phyloP scores from a whole-genome alignment of 2,329 filamentous ascomycete genomes.

The Ambrosiella xylebori region DNA sequence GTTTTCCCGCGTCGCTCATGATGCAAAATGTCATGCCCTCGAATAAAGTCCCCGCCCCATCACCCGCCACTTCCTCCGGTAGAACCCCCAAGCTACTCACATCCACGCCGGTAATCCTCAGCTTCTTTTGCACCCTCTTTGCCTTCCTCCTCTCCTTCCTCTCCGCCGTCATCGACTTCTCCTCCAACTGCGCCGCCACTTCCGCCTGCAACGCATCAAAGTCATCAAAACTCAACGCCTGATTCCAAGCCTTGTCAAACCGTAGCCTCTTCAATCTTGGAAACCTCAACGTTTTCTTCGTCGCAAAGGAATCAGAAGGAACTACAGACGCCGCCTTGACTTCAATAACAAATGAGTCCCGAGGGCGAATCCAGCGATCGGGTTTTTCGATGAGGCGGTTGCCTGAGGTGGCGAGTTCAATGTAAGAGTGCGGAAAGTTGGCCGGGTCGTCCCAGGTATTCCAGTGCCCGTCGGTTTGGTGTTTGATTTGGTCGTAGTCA shows the following conservation, averaged over 20 bases:
- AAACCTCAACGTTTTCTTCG: constrained; percentile 66
- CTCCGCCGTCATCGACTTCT: constrained; percentile 60
- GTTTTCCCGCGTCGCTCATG: constrained; percentile 55
- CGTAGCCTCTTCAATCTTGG: constrained; percentile 72
- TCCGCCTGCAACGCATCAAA: constrained; percentile 55
- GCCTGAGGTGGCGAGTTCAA: constrained; percentile 63
- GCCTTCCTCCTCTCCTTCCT: constrained; percentile 27
- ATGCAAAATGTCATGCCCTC: constrained; percentile 65
- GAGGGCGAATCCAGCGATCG: constrained; percentile 84
- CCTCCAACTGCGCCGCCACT: constrained; percentile 52
- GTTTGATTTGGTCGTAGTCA: constrained; percentile 69
- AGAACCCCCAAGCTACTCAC: background rate
- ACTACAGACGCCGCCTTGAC: constrained; percentile 75
- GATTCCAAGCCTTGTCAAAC: constrained; percentile 70
- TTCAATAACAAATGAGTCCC: constrained; percentile 70
- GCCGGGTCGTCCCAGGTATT: constrained; percentile 54
- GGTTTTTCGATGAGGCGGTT: constrained; percentile 53
- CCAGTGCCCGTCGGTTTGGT: constrained; percentile 86
- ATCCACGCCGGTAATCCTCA: constrained; percentile 51
- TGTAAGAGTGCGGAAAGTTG: constrained; percentile 57
- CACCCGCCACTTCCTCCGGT: constrained; percentile 26
- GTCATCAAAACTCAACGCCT: constrained; percentile 59
- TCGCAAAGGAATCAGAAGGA: constrained; percentile 60
- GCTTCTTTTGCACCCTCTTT: constrained; percentile 50
- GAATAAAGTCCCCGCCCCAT: constrained; percentile 36